Percentiles rank a stretch among this genome's conserved stretches.
These are phyloP conservation scores for Solanum chilense DNA, from an alignment of 257 asterid genomes.

Conservation along the genomic window DNA sequence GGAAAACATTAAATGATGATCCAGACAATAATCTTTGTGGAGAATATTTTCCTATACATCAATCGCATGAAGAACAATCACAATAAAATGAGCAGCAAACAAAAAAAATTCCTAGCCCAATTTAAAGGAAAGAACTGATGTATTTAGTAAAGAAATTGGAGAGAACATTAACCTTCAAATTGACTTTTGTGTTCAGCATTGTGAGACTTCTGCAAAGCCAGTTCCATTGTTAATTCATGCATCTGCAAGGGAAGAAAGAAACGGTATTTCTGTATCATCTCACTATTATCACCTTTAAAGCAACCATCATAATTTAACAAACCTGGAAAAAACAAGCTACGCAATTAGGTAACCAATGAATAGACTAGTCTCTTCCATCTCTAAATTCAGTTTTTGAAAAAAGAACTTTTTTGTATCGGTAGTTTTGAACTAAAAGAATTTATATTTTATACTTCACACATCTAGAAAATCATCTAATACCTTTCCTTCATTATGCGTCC, in stretches of 20 bases:
- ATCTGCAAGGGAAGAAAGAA: conserved; percentile 31
- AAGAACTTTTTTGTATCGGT: background rate
- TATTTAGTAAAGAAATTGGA: background rate
- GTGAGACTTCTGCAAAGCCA: conserved; percentile 71
- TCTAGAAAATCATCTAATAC: conserved; percentile 19
- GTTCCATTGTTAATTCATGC: conserved; percentile 77
- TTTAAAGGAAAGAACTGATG: background rate
- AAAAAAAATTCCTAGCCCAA: background rate
- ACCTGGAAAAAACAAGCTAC: background rate
- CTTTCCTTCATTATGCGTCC: conserved; percentile 91
- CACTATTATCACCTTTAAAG: background rate
- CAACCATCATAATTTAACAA: background rate
- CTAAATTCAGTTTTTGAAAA: background rate
- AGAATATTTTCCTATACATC: background rate
- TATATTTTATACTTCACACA: background rate
- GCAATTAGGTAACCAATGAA: background rate
- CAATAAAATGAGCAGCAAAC: background rate
- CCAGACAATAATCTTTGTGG: background rate
- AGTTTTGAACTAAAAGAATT: background rate
- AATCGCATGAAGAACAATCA: background rate
- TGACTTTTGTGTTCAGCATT: conserved; percentile 66
- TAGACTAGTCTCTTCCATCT: background rate
- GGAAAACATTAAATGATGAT: background rate
- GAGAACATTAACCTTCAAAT: conserved; percentile 53
- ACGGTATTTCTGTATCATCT: background rate